Percentiles rank a stretch among this genome's conserved stretches.
phyloP scores from a whole-genome alignment of 345 rosid genomes.

The Sisymbrium irio region DNA sequence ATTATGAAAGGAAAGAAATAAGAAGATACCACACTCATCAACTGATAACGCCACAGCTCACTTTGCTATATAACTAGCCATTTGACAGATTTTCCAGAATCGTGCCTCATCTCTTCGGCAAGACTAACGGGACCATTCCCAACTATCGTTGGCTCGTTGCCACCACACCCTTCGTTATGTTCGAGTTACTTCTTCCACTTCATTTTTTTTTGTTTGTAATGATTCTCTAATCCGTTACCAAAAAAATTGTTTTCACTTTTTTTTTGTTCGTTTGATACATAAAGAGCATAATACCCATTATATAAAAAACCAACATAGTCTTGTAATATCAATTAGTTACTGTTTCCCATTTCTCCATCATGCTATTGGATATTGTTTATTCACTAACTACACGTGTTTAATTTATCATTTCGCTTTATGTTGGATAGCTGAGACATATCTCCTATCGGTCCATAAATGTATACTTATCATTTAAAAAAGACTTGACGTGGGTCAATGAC shows the following conservation, averaged over 20 bases:
- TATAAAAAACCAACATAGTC: not conserved
- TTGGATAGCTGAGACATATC: conserved; percentile 11
- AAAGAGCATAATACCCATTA: not conserved
- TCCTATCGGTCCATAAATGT: conserved; percentile 11
- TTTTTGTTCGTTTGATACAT: not conserved
- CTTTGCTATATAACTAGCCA: not conserved
- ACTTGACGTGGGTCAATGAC: conserved; percentile 12
- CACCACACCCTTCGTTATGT: not conserved
- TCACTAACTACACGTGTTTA: conserved; percentile 7
- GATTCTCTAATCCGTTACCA: not conserved
- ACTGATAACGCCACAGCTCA: not conserved
- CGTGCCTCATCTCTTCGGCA: not conserved
- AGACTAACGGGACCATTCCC: not conserved
- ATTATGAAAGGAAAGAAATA: not conserved
- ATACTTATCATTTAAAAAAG: conserved; percentile 16
- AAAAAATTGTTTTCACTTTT: not conserved
- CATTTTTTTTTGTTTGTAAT: not conserved
- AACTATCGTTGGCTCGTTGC: not conserved
- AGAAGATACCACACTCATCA: not conserved
- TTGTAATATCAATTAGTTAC: not conserved
- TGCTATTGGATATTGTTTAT: not conserved
- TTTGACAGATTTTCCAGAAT: not conserved
- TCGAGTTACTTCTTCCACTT: not conserved
- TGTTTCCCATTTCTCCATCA: not conserved
- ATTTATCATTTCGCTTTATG: conserved; percentile 10